Percentiles rank a stretch among this genome's conserved stretches.
phyloP scores from a whole-genome alignment of 179 eudicot genomes.

The Beta corolliflora region DNA sequence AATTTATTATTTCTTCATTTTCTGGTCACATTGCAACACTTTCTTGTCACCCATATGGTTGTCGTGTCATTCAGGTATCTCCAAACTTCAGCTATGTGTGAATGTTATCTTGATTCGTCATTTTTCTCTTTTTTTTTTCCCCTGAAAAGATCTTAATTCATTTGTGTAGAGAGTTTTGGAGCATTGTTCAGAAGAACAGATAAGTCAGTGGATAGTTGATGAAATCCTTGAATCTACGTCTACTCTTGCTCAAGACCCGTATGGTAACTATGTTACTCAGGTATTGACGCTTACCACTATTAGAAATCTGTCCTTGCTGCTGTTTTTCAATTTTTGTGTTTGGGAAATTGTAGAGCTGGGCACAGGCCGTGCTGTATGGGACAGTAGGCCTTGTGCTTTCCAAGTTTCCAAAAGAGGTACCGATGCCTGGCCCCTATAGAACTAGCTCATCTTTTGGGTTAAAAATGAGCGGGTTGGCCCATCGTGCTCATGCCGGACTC shows the following conservation, averaged over 20 bases:
- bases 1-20: conserved; percentile 72
- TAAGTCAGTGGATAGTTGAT: conserved; percentile 58
- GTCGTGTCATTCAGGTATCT: conserved; percentile 90
- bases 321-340: neutral
- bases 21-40: conserved; percentile 67
- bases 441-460: too few relatives aligned
- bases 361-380: too few relatives aligned
- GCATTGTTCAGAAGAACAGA: conserved; percentile 68
- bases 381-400: too few relatives aligned
- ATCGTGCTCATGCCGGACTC: too few relatives aligned
- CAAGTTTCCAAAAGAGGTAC: too few relatives aligned
- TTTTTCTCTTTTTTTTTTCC: neutral
- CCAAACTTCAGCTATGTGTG: neutral
- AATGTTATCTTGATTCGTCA: neutral
- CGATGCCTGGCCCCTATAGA: too few relatives aligned
- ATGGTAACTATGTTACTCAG: conserved; percentile 96
- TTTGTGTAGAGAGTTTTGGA: conserved; percentile 76
- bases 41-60: conserved; percentile 92
- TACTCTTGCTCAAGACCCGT: conserved; percentile 78
- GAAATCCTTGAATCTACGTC: conserved; percentile 76
- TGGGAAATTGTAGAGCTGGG: neutral
- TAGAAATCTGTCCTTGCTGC: neutral
- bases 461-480: too few relatives aligned
- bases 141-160: neutral
- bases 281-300: conserved; percentile 27